phyloP scores from a whole-genome alignment of 257 asterid genomes.

The Solanum lycopersicoides region DNA sequence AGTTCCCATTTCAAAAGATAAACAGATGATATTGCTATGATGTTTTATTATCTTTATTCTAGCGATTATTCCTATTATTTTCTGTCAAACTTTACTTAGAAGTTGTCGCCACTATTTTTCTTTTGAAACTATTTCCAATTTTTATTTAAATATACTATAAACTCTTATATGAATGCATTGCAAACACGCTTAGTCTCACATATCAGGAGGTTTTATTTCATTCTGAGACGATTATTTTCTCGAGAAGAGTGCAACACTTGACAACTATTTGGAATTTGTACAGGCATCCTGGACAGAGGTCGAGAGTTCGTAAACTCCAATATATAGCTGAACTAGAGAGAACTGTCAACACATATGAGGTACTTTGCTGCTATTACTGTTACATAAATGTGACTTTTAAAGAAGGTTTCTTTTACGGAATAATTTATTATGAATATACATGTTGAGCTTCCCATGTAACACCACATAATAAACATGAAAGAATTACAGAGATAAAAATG shows the following conservation, averaged over 20 bases:
- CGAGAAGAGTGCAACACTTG: not conserved
- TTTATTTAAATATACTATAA: not conserved
- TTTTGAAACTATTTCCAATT: not conserved
- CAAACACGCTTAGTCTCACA: not conserved
- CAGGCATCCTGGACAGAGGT: constrained; percentile 88
- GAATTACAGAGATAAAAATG: not conserved
- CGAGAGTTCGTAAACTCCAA: constrained; percentile 72
- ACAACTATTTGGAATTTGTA: not conserved
- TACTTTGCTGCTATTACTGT: constrained; percentile 1
- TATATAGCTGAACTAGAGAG: constrained; percentile 76
- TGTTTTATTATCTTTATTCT: not conserved
- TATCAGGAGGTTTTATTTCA: not conserved
- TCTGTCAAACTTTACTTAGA: not conserved
- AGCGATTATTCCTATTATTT: not conserved
- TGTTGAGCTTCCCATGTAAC: not conserved
- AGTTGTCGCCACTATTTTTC: not conserved
- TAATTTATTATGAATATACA: not conserved
- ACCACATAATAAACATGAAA: not conserved
- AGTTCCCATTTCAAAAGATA: not conserved
- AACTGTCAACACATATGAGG: constrained; percentile 61
- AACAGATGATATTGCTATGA: not conserved
- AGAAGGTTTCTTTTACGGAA: not conserved
- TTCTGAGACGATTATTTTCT: not conserved
- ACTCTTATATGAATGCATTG: not conserved
- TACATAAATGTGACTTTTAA: not conserved